These are phyloP conservation scores for Mycena filopes DNA, from an alignment of 768 basidiomycete genomes.

Conservation along the genomic window DNA sequence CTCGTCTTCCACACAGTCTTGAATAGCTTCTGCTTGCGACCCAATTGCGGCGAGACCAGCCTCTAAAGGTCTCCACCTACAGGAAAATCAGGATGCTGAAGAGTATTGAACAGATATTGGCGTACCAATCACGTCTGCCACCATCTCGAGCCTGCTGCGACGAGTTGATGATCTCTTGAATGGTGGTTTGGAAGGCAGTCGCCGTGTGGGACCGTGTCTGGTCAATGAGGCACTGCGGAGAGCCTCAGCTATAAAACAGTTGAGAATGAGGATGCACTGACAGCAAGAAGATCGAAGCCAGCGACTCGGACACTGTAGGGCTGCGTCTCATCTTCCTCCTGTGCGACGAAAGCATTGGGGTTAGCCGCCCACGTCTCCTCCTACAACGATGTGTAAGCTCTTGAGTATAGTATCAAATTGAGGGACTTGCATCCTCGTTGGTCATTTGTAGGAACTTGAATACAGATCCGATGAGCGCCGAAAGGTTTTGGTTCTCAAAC, in stretches of 20 bases:
- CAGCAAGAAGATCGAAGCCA: slow-evolving; percentile 84
- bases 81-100: slow-evolving; percentile 15
- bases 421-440: slow-evolving; percentile 77
- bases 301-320: slow-evolving; percentile 85
- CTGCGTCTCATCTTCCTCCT: slow-evolving; percentile 93
- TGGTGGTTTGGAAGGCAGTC: slow-evolving; percentile 61
- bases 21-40: slow-evolving; percentile 79
- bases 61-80: slow-evolving; percentile 94
- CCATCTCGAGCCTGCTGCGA: slow-evolving; percentile 65
- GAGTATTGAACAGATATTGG: slow-evolving; percentile 14
- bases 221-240: slow-evolving; percentile 67
- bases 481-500: slow-evolving; percentile 64
- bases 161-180: slow-evolving; percentile 65
- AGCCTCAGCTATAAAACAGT: slow-evolving; percentile 2
- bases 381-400: slow-evolving; percentile 50
- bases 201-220: slow-evolving; percentile 62
- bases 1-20: slow-evolving; percentile 83
- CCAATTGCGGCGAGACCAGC: slow-evolving; percentile 85
- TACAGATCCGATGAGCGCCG: slow-evolving; percentile 61
- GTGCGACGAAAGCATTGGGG: slow-evolving; percentile 91
- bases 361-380: slow-evolving; percentile 92
- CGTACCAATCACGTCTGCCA: slow-evolving; percentile 74
- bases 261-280: slow-evolving; percentile 44
- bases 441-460: slow-evolving; percentile 89
- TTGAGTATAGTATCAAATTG: background rate